Evolutionary conservation across 495 filamentous ascomycete species (phyloP).

Genomic region (Clohesyomyces aquaticus): DNA sequence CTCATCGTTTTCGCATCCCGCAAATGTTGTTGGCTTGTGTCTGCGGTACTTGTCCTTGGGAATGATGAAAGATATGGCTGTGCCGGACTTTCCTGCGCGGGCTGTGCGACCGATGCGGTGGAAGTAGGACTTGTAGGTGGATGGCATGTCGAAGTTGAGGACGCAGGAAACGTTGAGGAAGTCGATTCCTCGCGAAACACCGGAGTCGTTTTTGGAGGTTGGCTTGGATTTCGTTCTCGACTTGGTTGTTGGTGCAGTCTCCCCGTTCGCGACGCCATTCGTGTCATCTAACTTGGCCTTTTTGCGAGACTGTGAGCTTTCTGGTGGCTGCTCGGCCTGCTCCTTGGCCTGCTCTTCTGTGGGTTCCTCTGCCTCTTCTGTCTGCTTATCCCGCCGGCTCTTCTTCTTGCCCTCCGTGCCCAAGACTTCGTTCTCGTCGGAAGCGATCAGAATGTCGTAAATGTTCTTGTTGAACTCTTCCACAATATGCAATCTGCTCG

Average conservation of each 20-base stretch:
- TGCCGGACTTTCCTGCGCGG: slow-evolving; percentile 84
- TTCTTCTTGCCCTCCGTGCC: slow-evolving; percentile 57
- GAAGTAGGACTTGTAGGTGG: slow-evolving; percentile 85
- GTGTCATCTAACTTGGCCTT: not conserved
- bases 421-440: slow-evolving; percentile 87
- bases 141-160: slow-evolving; percentile 91
- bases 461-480: slow-evolving; percentile 95
- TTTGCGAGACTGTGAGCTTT: not conserved
- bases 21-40: slow-evolving; percentile 80
- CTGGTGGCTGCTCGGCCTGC: not conserved
- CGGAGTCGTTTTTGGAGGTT: slow-evolving; percentile 79
- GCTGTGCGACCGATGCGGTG: slow-evolving; percentile 95
- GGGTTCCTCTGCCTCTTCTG: not conserved
- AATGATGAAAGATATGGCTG: slow-evolving; percentile 92
- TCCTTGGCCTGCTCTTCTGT: no score
- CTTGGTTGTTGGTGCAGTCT: not conserved
- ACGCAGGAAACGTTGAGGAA: slow-evolving; percentile 94
- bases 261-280: not conserved
- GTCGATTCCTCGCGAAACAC: slow-evolving; percentile 91
- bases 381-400: slow-evolving; percentile 33
- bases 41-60: slow-evolving; percentile 80
- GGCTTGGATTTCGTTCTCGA: slow-evolving; percentile 66
- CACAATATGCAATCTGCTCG: slow-evolving; percentile 89
- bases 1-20: slow-evolving; percentile 79
- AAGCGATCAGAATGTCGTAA: slow-evolving; percentile 96